phyloP scores from a whole-genome alignment of 352 stramenopile genomes.

The Peronosclerospora sorghi region DNA sequence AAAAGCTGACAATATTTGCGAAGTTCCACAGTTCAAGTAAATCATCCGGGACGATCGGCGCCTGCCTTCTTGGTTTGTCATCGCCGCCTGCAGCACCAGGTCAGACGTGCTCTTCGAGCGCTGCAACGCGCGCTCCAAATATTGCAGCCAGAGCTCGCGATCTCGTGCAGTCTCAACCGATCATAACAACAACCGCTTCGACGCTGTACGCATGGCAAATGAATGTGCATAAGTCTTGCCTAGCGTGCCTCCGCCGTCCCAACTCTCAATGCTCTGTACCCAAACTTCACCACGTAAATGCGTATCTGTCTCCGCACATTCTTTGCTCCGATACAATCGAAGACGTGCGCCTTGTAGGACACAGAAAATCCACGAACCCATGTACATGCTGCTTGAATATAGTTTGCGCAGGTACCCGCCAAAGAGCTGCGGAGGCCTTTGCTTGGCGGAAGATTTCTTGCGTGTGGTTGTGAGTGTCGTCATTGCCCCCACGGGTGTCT shows the following conservation, averaged over 20 bases:
- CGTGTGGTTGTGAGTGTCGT: not conserved
- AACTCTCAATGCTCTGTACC: slow-evolving; percentile 44
- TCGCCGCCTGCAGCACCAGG: slow-evolving; percentile 2
- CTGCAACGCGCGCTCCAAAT: slow-evolving; percentile 17
- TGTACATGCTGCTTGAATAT: slow-evolving; percentile 60
- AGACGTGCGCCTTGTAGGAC: slow-evolving; percentile 50
- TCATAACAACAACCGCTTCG: slow-evolving; percentile 49
- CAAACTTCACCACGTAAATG: slow-evolving; percentile 51
- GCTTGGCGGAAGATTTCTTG: not conserved
- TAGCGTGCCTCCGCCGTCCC: slow-evolving; percentile 42
- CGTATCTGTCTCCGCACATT: slow-evolving; percentile 36
- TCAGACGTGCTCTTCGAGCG: slow-evolving; percentile 19
- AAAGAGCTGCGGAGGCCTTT: too few species aligned
- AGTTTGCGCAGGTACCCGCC: slow-evolving; percentile 57
- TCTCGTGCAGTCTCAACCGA: slow-evolving; percentile 31
- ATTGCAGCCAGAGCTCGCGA: slow-evolving; percentile 37
- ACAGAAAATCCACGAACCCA: slow-evolving; percentile 68
- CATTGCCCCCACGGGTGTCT: too few species aligned
- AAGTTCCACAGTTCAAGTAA: too few species aligned
- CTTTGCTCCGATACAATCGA: slow-evolving; percentile 55
- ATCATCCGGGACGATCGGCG: slow-evolving; percentile 43
- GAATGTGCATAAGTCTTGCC: slow-evolving; percentile 34
- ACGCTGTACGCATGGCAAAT: slow-evolving; percentile 54
- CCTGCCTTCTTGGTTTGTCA: slow-evolving; percentile 15
- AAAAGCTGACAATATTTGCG: too few species aligned